These are phyloP conservation scores for Volvariella surrecta DNA, from an alignment of 1,284 basidiomycete genomes.

Conservation along the genomic window DNA sequence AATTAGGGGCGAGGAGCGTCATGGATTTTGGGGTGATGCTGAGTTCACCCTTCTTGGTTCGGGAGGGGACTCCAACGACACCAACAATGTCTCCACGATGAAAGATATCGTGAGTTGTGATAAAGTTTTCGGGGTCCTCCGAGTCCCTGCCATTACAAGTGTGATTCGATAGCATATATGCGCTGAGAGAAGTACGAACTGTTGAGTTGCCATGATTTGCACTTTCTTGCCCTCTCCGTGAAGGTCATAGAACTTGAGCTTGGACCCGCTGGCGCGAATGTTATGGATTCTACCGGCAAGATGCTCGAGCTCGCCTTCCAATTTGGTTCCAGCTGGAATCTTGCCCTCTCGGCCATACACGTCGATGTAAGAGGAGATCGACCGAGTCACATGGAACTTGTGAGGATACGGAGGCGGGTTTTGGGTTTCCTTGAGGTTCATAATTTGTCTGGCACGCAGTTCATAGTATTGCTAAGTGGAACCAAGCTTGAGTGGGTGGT, in stretches of 20 bases:
- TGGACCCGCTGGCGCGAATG: conserved; percentile 77
- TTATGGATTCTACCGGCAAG: conserved; percentile 91
- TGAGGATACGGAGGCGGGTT: conserved; percentile 96
- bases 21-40: conserved; percentile 83
- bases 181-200: conserved; percentile 41
- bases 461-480: conserved; percentile 88
- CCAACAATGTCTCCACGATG: conserved; percentile 96
- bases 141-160: conserved; percentile 46
- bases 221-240: conserved; percentile 91
- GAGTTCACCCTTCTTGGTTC: conserved; percentile 95
- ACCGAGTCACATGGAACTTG: conserved; percentile 90
- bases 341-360: conserved; percentile 70
- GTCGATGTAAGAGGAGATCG: conserved; percentile 73
- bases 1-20: conserved; percentile 88
- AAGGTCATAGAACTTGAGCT: conserved; percentile 94
- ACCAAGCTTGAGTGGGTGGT: neutral
- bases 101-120: conserved; percentile 77
- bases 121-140: conserved; percentile 62
- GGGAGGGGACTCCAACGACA: conserved; percentile 81
- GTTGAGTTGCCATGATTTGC: conserved; percentile 90
- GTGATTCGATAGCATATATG: neutral
- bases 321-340: conserved; percentile 55
- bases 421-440: conserved; percentile 79
- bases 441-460: conserved; percentile 83
- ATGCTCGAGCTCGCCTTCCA: conserved; percentile 42